Evolutionary conservation across 176 grass and related monocot species (phyloP), one percentile per base, ranked within the genome.

Genomic region (Cocos nucifera): DNA sequence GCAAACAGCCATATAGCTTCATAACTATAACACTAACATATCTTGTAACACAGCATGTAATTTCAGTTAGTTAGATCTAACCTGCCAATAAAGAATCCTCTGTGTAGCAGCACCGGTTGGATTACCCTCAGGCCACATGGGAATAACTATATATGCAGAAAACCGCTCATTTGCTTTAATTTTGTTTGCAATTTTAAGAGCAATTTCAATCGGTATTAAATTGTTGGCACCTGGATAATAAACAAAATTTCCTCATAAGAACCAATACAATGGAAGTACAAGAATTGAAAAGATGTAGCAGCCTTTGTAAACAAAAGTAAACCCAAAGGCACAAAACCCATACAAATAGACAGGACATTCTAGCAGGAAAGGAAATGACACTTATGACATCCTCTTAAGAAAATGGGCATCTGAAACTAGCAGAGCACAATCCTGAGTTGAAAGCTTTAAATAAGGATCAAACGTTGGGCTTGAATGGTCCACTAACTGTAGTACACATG

Each of bases 91-190:
- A 17, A 96, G 82, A 80, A 96, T 96, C 72, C 80, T 71, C 59
- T 96, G 92, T 65, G 80, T 85, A 59, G 80, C 15, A 51, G 75
- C 56, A 55, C 91, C 69, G 64, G 83, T 95, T 57, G 91, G 91
- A 82, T 90, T 95, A 61, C 91, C 91, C 75, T 95, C 91, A 4
- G 91, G 91, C 91, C 91, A 95, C 91, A 95, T 95, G n/a, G 91
- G 91, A 77, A 90, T 61, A 50, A 95, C 69, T 63, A 95, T 84
- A 30, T 95, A 95, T 49, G 77, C 86, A 54, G 91, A 85, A 73
- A 95, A 95, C 23, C 83, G 82, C 84, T 95, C 80, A 12, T 87
- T 90, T 56, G 77, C 83, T 77, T 75, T 87, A 17, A 95, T 95
- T 75, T 95, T 95, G 69, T 95, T 87, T 79, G 83, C 83, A 84